A percentile compares a stretch with the other conserved stretches of the same genome.
phyloP scores from a whole-genome alignment of 2,329 filamentous ascomycete genomes.

The Cordyceps cicadae region DNA sequence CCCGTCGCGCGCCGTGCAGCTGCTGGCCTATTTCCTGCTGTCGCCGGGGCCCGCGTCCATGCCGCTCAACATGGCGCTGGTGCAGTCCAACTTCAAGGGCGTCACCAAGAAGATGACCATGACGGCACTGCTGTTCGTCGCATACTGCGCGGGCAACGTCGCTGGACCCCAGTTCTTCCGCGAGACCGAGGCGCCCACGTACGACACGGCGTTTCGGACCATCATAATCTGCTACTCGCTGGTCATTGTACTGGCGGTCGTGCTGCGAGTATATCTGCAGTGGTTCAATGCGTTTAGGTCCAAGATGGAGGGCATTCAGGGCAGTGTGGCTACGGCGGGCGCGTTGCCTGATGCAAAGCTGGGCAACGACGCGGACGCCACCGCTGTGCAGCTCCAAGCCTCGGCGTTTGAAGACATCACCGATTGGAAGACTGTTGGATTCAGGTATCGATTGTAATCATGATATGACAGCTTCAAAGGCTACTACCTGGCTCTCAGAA shows the following conservation, averaged over 20 bases:
- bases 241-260: constrained; percentile 34
- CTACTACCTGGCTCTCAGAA: too few relatives aligned
- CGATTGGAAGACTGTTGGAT: constrained; percentile 51
- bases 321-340: constrained; percentile 34
- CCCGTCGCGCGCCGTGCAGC: constrained; percentile 33
- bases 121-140: constrained; percentile 46
- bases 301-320: constrained; percentile 35
- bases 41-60: constrained; percentile 45
- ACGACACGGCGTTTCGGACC: constrained; percentile 44
- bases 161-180: constrained; percentile 48
- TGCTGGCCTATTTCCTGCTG: constrained; percentile 51
- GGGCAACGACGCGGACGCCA: constrained; percentile 17
- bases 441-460: constrained; percentile 45
- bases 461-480: not conserved
- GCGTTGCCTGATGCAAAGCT: constrained; percentile 31
- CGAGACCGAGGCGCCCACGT: constrained; percentile 39
- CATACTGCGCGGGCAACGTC: constrained; percentile 50
- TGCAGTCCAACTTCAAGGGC: constrained; percentile 47
- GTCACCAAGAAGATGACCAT: constrained; percentile 55
- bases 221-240: constrained; percentile 51
- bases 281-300: constrained; percentile 36
- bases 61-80: constrained; percentile 46
- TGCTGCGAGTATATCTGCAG: constrained; percentile 39
- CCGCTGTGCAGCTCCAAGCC: constrained; percentile 28
- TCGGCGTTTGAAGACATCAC: constrained; percentile 50